Base-by-base conservation (phyloP, 2,329 filamentous ascomycete genomes). In the Aspergillus flavus region DNA sequence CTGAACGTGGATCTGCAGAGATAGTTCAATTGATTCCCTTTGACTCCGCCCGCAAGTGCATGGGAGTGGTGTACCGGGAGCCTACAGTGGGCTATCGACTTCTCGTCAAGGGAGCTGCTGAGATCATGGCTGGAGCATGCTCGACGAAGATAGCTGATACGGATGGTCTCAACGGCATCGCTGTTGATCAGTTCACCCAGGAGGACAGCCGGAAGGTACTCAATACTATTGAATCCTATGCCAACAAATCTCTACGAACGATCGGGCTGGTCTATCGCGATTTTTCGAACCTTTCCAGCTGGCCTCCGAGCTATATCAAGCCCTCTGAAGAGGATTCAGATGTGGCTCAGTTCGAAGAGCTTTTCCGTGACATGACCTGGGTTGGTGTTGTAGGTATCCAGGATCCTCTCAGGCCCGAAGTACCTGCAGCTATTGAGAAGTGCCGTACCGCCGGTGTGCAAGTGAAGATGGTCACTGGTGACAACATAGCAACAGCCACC, bases 231-330 rank as follows among this genome's bases (percentile, higher is more conserved):
- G 75, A 80, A 28, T 71, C 73, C 0, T 83, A 82, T 62, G 80
- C 81, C 1, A 68, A 73, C 28, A 72, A 87, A 39, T 93, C 91
- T 14, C 84, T 94, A 16, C 88, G 91, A 54, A 93, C 90, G 0
- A 93, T 94, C 65, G 90, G 86, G 46, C 83, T 93, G 63, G 84
- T 91, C 10, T 93, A 92, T 77, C 86, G 86, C 60, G 91, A 94
- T 66, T 93, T 91, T 66, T 82, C 88, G 45, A 82, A 93, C 65
- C 92, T 91, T 66, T 82, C 88, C 41, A 83, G 81, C 62, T 91
- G 89, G 85, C 91, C 91, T 30, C 89, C 88, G 2, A 79, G 76
- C 45, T 82, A 83, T 23, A 83, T 82, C n/a, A 82, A 81, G 48
- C 83, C 78, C 34, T 75, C 83, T 36, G 86, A 89, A 65, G 88